Percentiles rank a stretch among this genome's conserved stretches.
Conservation (phyloP, 805 yeast species). For the Lachancea dasiensis region DNA sequence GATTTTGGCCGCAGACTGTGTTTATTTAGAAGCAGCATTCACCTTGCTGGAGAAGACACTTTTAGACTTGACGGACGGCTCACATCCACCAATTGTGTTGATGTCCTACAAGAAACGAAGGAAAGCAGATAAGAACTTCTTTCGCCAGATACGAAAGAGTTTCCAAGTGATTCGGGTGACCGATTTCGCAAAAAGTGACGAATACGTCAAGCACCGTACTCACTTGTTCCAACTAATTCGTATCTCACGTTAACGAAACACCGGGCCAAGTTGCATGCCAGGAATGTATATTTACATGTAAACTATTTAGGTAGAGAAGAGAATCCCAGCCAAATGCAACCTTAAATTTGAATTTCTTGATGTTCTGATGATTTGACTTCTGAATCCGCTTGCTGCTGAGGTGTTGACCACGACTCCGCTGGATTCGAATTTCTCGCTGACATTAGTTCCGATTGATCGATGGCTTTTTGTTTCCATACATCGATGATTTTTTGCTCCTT, state of each 20-base stretch:
- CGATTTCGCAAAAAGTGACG: conserved; percentile 32
- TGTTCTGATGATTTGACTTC: conserved; percentile 6
- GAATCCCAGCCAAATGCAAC: background rate
- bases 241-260: background rate
- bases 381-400: conserved; percentile 2
- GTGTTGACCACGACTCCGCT: conserved; percentile 26
- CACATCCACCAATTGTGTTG: conserved; percentile 38
- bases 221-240: conserved; percentile 37
- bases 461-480: conserved; percentile 68
- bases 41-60: conserved; percentile 46
- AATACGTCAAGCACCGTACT: conserved; percentile 37
- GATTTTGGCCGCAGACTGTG: conserved; percentile 56
- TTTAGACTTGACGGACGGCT: conserved; percentile 36
- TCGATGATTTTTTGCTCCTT: conserved; percentile 67
- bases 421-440: conserved; percentile 41
- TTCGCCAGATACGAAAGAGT: conserved; percentile 29
- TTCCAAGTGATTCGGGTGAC: conserved; percentile 30
- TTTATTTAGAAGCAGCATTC: conserved; percentile 49
- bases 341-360: conserved; percentile 7
- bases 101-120: conserved; percentile 53
- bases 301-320: background rate
- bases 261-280: no score
- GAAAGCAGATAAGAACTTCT: conserved; percentile 36
- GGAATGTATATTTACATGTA: conserved; percentile 8
- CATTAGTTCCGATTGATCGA: conserved; percentile 50